Base-by-base conservation (phyloP, 1,284 basidiomycete genomes). In the Boletellus deceptivus region DNA sequence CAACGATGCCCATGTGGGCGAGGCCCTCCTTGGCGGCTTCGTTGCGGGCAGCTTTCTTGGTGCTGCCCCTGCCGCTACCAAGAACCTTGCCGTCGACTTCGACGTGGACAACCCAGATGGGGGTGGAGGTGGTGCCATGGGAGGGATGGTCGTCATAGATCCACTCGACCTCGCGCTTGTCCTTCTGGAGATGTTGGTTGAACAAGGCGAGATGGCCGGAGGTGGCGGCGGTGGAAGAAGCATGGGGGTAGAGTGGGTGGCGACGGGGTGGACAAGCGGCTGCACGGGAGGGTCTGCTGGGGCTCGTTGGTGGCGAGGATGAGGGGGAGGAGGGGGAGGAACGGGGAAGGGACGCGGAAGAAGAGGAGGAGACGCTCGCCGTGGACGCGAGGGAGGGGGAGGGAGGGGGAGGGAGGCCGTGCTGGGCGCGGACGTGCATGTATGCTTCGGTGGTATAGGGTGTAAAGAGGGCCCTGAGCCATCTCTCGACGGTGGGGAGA, bases 11-110 rank as follows among this genome's bases (percentile, higher is more conserved):
- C 61, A 84, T 51, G 44, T 67, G 75, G 57, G 70, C 62, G 49
- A 84, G 69, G 2, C 80, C 82, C 51, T 76, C 70, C 61, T 81
- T 84, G 25, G 83, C 83, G 3, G 83, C 83, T 56, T 82, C 87
- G 60, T 89, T 89, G 62, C 83, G 77, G 1, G 87, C 88, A 3
- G 78, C 77, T 64, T 85, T 88, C 77, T 90, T 90, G 42, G 86
- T 88, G 56, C 75, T 79, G 8, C 86, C 87, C 48, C 70, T 74
- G 1, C 87, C 88, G 14, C 62, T 63, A 3, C 86, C 86, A 66
- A 77, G 74, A 44, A 75, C 70, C 52, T 79, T 70, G 1, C 78
- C 79, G 46, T 83, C 76, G 46, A 89, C 77, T 47, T 82, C 69
- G 42, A 83, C 83, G 51, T 71, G 77, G 43, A 80, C 86, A 50